These are phyloP conservation scores for Monosporascus sp. DNA, from an alignment of 2,329 filamentous ascomycete genomes.

Conservation along the genomic window DNA sequence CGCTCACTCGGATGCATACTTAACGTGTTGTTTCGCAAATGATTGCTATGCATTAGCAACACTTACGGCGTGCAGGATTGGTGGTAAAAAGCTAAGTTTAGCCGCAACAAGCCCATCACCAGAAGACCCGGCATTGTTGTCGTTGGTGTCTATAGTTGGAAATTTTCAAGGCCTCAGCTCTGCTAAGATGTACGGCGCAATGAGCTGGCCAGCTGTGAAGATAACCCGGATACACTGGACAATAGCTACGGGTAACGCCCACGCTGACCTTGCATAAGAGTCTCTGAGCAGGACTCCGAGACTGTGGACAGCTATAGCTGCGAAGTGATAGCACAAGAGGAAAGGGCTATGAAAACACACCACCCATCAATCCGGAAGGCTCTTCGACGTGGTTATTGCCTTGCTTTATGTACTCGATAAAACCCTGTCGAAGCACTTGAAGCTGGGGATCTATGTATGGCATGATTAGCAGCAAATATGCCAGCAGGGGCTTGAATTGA, in stretches of 20 bases:
- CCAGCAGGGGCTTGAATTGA: too few relatives aligned
- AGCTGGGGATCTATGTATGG: conserved; percentile 38
- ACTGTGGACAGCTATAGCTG: conserved; percentile 59
- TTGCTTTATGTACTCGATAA: conserved; percentile 62
- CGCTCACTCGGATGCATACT: too few relatives aligned
- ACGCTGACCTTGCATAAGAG: neutral
- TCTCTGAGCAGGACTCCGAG: conserved; percentile 45
- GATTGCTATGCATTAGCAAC: too few relatives aligned
- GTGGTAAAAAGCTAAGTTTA: too few relatives aligned
- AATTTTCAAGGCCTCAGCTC: too few relatives aligned
- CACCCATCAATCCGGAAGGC: conserved; percentile 56
- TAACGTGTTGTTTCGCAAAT: too few relatives aligned
- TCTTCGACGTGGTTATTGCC: conserved; percentile 53
- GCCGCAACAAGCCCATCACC: too few relatives aligned
- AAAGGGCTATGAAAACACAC: conserved; percentile 51
- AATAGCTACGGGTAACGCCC: neutral
- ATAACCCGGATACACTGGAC: neutral
- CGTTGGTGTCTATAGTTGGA: too few relatives aligned
- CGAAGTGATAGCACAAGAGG: conserved; percentile 62
- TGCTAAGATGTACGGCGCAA: neutral
- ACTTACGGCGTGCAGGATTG: too few relatives aligned
- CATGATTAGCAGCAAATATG: too few relatives aligned
- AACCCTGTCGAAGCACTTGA: conserved; percentile 56
- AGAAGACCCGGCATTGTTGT: too few relatives aligned
- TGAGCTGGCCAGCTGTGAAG: neutral